Evolutionary conservation across 768 basidiomycete genomes (phyloP).

Genomic region (Sarcomyxa edulis): DNA sequence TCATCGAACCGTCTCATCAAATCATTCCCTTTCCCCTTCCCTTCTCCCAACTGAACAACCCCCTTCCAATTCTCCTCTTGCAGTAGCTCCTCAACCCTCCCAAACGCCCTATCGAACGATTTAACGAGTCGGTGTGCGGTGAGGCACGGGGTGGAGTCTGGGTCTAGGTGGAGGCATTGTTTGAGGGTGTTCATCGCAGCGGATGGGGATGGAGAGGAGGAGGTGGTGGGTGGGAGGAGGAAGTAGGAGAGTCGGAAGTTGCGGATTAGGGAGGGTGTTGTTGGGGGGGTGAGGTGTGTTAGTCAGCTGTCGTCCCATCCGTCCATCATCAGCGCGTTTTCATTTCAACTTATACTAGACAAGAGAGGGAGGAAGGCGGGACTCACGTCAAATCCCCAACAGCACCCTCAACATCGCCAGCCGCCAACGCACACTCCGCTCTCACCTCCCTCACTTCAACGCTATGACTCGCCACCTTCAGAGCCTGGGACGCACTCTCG

Average conservation of each 20-base stretch:
- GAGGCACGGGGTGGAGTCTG: slow-evolving; percentile 84
- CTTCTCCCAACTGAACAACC: slow-evolving; percentile 41
- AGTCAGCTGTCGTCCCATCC: too few relatives aligned
- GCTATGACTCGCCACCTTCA: slow-evolving; percentile 69
- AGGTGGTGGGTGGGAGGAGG: slow-evolving; percentile 64
- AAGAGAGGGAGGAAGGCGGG: not conserved
- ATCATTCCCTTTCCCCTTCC: slow-evolving; percentile 39
- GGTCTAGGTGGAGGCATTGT: slow-evolving; percentile 91
- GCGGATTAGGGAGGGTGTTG: slow-evolving; percentile 59
- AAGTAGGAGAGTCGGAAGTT: slow-evolving; percentile 82
- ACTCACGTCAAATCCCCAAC: slow-evolving; percentile 80
- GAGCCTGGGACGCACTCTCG: slow-evolving; percentile 66
- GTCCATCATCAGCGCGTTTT: slow-evolving; percentile 7
- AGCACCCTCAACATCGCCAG: slow-evolving; percentile 78
- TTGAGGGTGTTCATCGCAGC: slow-evolving; percentile 73
- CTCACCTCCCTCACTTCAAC: slow-evolving; percentile 64
- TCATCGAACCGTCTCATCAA: slow-evolving; percentile 58
- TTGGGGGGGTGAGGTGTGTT: slow-evolving; percentile 66
- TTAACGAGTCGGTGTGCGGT: slow-evolving; percentile 74
- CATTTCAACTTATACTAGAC: not conserved
- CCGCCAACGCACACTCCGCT: slow-evolving; percentile 71
- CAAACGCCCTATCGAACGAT: slow-evolving; percentile 68
- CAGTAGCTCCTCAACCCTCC: slow-evolving; percentile 60
- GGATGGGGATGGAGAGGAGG: slow-evolving; percentile 45
- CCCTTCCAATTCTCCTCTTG: slow-evolving; percentile 64